Conservation (phyloP, 768 basidiomycete genomes). For the Termitomyces sp. region DNA sequence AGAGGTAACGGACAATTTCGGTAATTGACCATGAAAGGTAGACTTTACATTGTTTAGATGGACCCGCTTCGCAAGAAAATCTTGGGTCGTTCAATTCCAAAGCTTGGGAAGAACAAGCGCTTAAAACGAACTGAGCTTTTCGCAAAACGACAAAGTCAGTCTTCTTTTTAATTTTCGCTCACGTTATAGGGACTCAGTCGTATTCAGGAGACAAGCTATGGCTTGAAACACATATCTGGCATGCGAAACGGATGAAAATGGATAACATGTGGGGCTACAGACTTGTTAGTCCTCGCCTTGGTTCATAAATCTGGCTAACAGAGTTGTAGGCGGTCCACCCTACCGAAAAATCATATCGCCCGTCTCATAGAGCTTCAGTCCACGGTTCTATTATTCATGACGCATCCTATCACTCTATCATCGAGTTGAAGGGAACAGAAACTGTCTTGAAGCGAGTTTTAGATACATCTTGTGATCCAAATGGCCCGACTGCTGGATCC, state of each 20-base stretch:
- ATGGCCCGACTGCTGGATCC: conserved; percentile 54
- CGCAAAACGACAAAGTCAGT: conserved; percentile 69
- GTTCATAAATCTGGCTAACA: background rate
- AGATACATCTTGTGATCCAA: conserved; percentile 58
- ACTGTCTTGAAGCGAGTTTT: conserved; percentile 46
- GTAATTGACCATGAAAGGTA: background rate
- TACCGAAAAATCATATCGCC: conserved; percentile 88
- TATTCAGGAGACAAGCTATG: conserved; percentile 75
- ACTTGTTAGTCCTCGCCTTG: conserved; percentile 43
- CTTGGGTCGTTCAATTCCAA: conserved; percentile 43
- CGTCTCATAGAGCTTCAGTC: conserved; percentile 84
- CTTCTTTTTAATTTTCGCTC: background rate
- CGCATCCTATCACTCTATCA: conserved; percentile 74
- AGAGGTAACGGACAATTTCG: conserved; percentile 54
- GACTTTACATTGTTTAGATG: conserved; percentile 33
- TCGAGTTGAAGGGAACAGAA: conserved; percentile 70
- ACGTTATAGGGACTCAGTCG: background rate
- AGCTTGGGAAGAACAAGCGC: conserved; percentile 58
- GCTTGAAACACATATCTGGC: conserved; percentile 97
- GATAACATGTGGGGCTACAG: conserved; percentile 88
- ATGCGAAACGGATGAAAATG: conserved; percentile 97
- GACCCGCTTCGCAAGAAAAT: conserved; percentile 36
- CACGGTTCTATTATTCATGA: conserved; percentile 89
- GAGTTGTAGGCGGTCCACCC: conserved; percentile 66
- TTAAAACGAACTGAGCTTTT: conserved; percentile 56